Base-by-base conservation (phyloP, 352 stramenopile genomes). In the Phytophthora hybrid region DNA sequence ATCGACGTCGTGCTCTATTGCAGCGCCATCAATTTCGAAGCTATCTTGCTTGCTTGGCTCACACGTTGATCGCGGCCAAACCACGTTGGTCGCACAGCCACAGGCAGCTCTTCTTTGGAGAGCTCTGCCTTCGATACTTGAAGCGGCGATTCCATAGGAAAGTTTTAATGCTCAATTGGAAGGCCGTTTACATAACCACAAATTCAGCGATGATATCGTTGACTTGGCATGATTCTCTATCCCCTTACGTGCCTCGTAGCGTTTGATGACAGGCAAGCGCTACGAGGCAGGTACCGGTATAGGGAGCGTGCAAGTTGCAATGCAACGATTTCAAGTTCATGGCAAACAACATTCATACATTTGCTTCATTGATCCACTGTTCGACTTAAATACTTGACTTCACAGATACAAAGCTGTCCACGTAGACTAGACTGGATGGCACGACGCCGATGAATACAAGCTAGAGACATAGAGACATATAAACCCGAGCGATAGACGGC, bases 381-480 rank as follows among this genome's bases (percentile, higher is more conserved):
- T 44, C 23, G 56, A 41, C 21, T 64, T 77, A 77, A 77, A 73
- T 77, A 77, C 70, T 76, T 52, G 63, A 68, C 49, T 68, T 58
- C 8, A 73, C 49, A 56, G 64, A 71, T 62, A 73, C 58, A 73
- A 34, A 51, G 32, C 44, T 19, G 32, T 63, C 59, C 26, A 73
- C 69, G 53, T 64, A 70, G 57, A 76, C 41, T 73, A 74, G 59
- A 78, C 66, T 71, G 44, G 32, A 34, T 70, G 67, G 61, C 44
- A 77, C 66, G 54, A 77, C 71, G 61, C 65, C 34, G 66, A 78
- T 70, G 60, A 71, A 74, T 64, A 74, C 71, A 47, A 71, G 47
- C 53, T 73, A 10, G 53, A 63, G 23, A 79, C 72, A 77, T 62
- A 57, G 51, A 79, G n/a, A 79, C 73, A 77, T 34, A 76, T 73